Evolutionary conservation across 495 filamentous ascomycete species (phyloP), one percentile per base, ranked within the genome.

Genomic region (Pseudotulostoma volvatum): DNA sequence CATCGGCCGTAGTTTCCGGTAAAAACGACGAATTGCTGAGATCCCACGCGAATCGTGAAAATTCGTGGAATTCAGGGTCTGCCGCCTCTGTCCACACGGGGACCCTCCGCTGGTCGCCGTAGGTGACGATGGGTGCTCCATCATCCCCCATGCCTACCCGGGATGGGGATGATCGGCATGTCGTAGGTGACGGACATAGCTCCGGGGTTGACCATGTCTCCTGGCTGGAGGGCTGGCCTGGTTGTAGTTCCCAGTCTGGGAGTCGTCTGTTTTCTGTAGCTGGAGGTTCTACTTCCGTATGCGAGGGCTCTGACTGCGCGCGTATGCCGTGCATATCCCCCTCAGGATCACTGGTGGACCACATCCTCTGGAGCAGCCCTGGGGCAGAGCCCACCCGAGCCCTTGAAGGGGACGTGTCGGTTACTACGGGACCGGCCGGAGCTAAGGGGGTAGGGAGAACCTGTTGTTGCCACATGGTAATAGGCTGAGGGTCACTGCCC

Each of bases 381-480:
- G n/a, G n/a, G n/a, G n/a, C n/a, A 28, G 5, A 11, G 23, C 23
- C 5, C 5, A 5, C 5, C 11, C 23, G 23, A 5, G 5, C 5
- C 23, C 11, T 28, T 28, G 23, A 28, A 28, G 5, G 5, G 23
- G 23, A 11, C 11, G 5, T 5, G 5, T 11, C 23, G 23, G 23
- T 11, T 28, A n/a, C n/a, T n/a, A n/a, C n/a, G n/a, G n/a, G 50
- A 48, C 34, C 53, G 52, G 15, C 49, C 50, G 14, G 41, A 36
- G 31, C 15, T 9, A 17, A 28, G 31, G 14, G 42, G 36, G 19
- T 37, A 28, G 36, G 40, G 41, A 28, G 48, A 46, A 55, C 53
- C 34, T 49, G 50, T 37, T 57, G 54, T 46, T 55, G 54, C 54
- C 52, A 57, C 47, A 49, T 47, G 5, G 48, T 46, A 17, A 57